Base-by-base conservation (phyloP, 1,284 basidiomycete species). In the Ceratobasidium sp. region DNA sequence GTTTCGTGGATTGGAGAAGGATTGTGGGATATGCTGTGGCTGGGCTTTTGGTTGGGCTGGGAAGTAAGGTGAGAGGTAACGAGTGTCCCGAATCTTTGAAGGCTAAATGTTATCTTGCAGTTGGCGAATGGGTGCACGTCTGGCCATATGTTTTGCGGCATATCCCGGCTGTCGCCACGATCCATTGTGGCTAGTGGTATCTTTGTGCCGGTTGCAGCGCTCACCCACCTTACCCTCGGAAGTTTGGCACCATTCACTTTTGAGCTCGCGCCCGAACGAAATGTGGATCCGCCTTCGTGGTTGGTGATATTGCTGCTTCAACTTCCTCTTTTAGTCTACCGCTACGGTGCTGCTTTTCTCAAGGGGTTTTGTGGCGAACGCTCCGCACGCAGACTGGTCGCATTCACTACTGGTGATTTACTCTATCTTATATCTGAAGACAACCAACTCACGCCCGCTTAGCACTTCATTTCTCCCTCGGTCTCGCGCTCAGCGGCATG, bases 391-490 rank as follows among this genome's bases (percentile, higher is more conserved):
- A 46, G 52, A 28, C 38, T 65, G n/a, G 73, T 75, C 3, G 73
- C 73, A 52, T 75, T 66, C 52, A 65, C 13, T 38, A 75, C 73
- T 15, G 50, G 62, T 75, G 40, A 66, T 57, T 38, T 44, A 33
- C 66, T 3, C 40, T 40, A 26, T 38, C 9, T 38, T 38, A 15
- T n/a, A 26, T 7, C 12, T 44, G 23, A 33, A 20, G 10, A 28
- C 54, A 23, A 5, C n/a, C 4, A n/a, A 40, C 61, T 64, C 17
- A 64, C 42, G 7, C 33, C 40, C 26, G 15, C 48, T 3, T 33
- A 75, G 73, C 73, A n/a, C 52, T 75, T n/a, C 73, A 75, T 38
- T 75, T 75, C 42, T 48, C 73, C n/a, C 62, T 75, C 38, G 62
- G 61, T 13, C 57, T 75, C 12, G 23, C 20, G 13, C 48, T 66